Base-by-base conservation (phyloP, 768 basidiomycete species). In the Psilocybe cyanescens region DNA sequence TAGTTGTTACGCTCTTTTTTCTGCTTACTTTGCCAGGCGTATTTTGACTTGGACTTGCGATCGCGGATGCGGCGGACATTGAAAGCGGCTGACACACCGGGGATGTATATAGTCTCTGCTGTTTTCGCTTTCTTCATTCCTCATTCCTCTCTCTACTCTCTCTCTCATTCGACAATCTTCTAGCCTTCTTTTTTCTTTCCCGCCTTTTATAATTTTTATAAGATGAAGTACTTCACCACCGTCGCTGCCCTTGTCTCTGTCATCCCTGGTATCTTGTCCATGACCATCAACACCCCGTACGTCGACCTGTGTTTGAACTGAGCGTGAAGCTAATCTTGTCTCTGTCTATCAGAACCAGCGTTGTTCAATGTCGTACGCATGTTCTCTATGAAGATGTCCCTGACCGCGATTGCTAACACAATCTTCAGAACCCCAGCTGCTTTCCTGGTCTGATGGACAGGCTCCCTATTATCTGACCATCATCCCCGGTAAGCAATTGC, bases 271-370 rank as follows among this genome's bases (percentile, higher is more conserved):
- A 64, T 82, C 64, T 53, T 67, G 53, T 74, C 73, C 6, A 68
- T 88, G 68, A 85, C 79, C n/a, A 75, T 92, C 69, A 85, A 91
- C 72, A 88, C 89, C 1, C 86, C 89, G 90, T 91, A 69, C 64
- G 89, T 81, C 45, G 53, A 19, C 17, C 17, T 3, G 19, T 62
- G 53, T 16, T 59, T n/a, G 6, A 17, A 47, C 59, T 46, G 51
- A 50, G 59, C 57, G 16, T 51, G 14, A 16, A 14, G 28, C 7
- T 55, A 11, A 33, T 3, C 55, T 53, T 33, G 17, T 52, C 16
- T 55, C 29, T 29, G 1, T 28, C 14, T 49, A 33, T 47, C 46
- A 68, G 68, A 35, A 60, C 69, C 39, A 69, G 70, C 57, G 70
- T 77, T 24, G 80, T 81, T 1, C 67, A 76, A 61, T 91, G 89